These are phyloP conservation scores for Diaporthe eres DNA, from an alignment of 2,329 filamentous ascomycete species.

Conservation along the genomic window DNA sequence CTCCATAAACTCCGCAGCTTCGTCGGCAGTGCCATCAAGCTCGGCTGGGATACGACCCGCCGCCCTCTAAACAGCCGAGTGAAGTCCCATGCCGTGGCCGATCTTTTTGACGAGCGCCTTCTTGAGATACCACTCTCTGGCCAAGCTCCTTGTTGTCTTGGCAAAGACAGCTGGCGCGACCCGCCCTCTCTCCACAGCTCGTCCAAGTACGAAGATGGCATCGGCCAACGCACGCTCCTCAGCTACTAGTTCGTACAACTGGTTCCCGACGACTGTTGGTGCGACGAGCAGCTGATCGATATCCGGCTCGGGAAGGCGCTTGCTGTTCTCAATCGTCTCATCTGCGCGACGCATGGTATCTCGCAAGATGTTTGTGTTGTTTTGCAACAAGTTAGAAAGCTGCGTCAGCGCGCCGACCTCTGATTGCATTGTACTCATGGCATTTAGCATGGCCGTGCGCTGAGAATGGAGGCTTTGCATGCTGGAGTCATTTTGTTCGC, in stretches of 20 bases:
- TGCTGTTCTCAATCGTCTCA: conserved; percentile 79
- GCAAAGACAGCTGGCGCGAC: conserved; percentile 82
- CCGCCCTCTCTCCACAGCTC: conserved; percentile 80
- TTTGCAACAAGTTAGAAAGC: conserved; percentile 78
- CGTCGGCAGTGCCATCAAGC: conserved; percentile 25
- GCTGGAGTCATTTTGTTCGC: conserved; percentile 80
- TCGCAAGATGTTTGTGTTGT: conserved; percentile 84
- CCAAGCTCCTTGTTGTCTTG: conserved; percentile 80
- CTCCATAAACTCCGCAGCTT: not conserved
- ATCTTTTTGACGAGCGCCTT: conserved; percentile 86
- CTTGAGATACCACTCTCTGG: conserved; percentile 86
- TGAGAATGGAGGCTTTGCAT: conserved; percentile 84
- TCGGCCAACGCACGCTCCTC: conserved; percentile 91
- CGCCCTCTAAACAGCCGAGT: conserved; percentile 35
- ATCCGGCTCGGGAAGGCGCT: conserved; percentile 76
- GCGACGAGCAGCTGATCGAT: conserved; percentile 95
- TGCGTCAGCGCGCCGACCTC: conserved; percentile 81
- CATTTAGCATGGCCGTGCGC: conserved; percentile 79
- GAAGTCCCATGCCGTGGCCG: conserved; percentile 79
- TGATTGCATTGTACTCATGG: conserved; percentile 77
- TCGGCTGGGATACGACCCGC: not conserved
- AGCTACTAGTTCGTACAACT: conserved; percentile 89
- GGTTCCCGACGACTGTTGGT: conserved; percentile 91
- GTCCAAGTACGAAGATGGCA: conserved; percentile 85
- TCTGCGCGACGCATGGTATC: conserved; percentile 85